phyloP scores from a whole-genome alignment of 148 eudicot genomes.

The Spergularia bocconei region DNA sequence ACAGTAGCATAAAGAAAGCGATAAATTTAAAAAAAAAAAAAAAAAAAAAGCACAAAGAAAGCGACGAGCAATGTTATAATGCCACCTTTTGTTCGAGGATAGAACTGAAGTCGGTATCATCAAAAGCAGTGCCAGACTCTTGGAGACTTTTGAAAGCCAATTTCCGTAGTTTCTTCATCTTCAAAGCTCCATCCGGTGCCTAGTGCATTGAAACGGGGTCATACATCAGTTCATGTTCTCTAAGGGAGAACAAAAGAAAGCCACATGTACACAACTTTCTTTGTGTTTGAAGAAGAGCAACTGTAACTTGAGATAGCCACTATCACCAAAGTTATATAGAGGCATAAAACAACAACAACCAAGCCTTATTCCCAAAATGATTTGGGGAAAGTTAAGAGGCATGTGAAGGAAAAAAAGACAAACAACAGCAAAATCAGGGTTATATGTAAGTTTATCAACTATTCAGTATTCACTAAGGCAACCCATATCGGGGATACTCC shows the following conservation, averaged over 20 bases:
- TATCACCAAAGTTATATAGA: not conserved
- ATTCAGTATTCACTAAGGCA: not conserved
- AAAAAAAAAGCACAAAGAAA: no score
- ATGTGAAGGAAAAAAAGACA: not conserved
- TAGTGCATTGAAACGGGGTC: constrained; percentile 22
- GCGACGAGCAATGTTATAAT: not conserved
- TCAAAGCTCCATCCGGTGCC: constrained; percentile 57
- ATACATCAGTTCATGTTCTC: not conserved
- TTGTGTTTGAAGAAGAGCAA: no score
- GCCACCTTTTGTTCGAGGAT: constrained; percentile 63
- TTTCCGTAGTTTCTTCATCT: constrained; percentile 67
- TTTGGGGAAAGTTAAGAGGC: no score
- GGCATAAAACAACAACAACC: no score
- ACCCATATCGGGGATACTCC: not conserved
- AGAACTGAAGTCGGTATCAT: constrained; percentile 37
- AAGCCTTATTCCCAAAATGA: no score
- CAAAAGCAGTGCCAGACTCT: constrained; percentile 47
- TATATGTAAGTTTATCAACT: not conserved
- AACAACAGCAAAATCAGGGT: not conserved
- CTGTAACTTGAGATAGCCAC: not conserved
- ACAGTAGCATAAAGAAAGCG: not conserved
- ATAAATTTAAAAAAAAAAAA: no score
- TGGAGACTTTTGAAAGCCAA: constrained; percentile 45
- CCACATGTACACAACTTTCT: not conserved
- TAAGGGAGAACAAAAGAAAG: not conserved